Evolutionary conservation across 2,329 filamentous ascomycete genomes (phyloP), one percentile per base, ranked within the genome.

Genomic region (Davidsoniella neocaledoniae): DNA sequence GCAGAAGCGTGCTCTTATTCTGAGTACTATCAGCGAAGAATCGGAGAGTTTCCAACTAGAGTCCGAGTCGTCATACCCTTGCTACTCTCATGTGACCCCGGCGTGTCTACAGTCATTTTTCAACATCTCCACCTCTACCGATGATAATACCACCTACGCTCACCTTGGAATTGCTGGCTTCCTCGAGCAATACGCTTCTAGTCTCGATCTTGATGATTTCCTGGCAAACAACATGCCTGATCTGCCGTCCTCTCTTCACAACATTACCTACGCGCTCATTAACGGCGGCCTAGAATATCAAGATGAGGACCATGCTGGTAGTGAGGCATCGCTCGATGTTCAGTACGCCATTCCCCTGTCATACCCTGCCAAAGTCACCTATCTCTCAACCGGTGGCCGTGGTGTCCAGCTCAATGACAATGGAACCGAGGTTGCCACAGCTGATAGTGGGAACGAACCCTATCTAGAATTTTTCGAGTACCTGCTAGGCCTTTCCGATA

Each of bases 391-490:
- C 0, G 69, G 64, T 4, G 71, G 71, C 1, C 63, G 67, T 2
- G 68, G 66, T 10, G 60, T 58, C 4, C 63, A 68, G 53, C 57
- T 73, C 6, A 62, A 64, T 53, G 55, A 61, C 4, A 50, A 63
- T 9, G 67, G 69, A n/a, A 56, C 62, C 2, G 51, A 62, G 0
- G 42, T 67, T 3, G 52, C 59, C 0, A 57, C 56, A 3, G 56
- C 59, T 2, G 54, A 57, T 3, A 58, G 59, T 46, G 59, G 66
- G 53, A 78, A 79, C 57, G 75, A 79, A 59, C 76, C 76, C 0
- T 79, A 74, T 54, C 60, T 78, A 4, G 68, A 71, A 37, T 71
- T 74, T 55, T 62, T 77, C 12, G 63, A 73, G 49, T 66, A 70
- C 53, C 60, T 79, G 6, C 62, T 77, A 1, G 59, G 56, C 19